Base-by-base conservation (phyloP, 768 basidiomycete species). In the Lyophyllum atratum region DNA sequence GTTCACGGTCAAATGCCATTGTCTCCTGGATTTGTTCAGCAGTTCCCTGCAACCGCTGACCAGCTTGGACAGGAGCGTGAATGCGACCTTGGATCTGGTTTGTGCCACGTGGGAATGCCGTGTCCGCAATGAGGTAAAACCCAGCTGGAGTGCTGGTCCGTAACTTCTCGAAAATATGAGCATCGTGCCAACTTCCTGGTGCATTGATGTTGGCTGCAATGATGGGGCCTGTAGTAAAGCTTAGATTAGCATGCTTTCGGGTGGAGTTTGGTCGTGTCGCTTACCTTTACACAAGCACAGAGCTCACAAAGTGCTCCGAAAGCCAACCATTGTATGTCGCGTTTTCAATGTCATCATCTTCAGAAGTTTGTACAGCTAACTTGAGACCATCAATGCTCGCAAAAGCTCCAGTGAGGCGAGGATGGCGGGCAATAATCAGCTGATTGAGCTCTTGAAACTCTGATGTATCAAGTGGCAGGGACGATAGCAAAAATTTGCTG, bases 261-360 rank as follows among this genome's bases (percentile, higher is more conserved):
- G 37, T 4, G 15, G 8, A 39, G 15, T 14, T 8, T 4, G 11
- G 4, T 4, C 11, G 15, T 8, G 37, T 8, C 15, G 6, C 61
- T n/a, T 58, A 74, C 72, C 73, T 58, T 58, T 46, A 81, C 17
- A 44, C 74, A 51, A 80, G 42, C 0, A 80, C 74, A 58, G 52
- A 68, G 52, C 71, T 80, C 3, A 76, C 59, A 57, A 67, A 78
- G 56, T 81, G 78, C 3, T 71, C 70, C 25, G 68, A 68, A 0
- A 74, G 48, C 79, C 77, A 82, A 0, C 76, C 73, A 67, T 79
- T 80, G 58, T 72, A 81, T 10, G 75, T 80, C 7, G 73, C 37
- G 14, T 39, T 39, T 14, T 39, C 25, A 68, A 68, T 0, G 4
- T 76, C 73, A 1, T 61, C 55, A 64, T 81, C 74, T 34, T 67